Conservation (phyloP, 768 basidiomycete species). For the Dacryopinax spathularia region DNA sequence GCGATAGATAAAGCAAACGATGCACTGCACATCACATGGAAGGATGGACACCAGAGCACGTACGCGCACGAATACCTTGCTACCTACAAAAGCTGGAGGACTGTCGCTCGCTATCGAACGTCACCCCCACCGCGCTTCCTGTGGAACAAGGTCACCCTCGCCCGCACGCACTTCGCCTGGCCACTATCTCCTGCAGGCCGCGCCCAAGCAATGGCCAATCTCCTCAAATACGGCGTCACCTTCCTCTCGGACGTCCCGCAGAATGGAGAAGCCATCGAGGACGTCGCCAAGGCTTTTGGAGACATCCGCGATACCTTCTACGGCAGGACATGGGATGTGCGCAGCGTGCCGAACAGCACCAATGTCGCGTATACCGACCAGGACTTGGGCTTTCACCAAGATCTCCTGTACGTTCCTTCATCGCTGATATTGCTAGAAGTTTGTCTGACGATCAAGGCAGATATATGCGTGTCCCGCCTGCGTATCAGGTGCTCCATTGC, state of each 20-base stretch:
- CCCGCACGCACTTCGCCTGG: conserved; percentile 32
- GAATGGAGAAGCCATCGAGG: conserved; percentile 41
- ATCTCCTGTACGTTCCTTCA: conserved; percentile 57
- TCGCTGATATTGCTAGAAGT: neutral
- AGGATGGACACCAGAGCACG: neutral
- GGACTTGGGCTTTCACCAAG: conserved; percentile 80
- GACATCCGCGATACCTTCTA: conserved; percentile 80
- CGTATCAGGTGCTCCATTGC: conserved; percentile 86
- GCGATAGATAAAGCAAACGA: conserved; percentile 19
- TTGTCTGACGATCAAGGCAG: conserved; percentile 26
- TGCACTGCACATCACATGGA: conserved; percentile 43
- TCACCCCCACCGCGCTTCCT: conserved; percentile 40
- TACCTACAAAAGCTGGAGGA: neutral
- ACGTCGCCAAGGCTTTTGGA: conserved; percentile 54
- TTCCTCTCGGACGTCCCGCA: conserved; percentile 61
- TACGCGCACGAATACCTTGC: conserved; percentile 9
- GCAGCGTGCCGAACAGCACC: conserved; percentile 51
- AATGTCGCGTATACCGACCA: conserved; percentile 95
- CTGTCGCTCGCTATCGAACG: conserved; percentile 24
- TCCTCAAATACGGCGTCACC: conserved; percentile 56
- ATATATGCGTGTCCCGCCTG: conserved; percentile 82
- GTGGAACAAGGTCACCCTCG: conserved; percentile 27
- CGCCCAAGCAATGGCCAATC: conserved; percentile 48
- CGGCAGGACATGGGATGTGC: conserved; percentile 77
- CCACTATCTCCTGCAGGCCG: conserved; percentile 43